Evolutionary conservation across 1,139 yeast species (phyloP), one percentile per base, ranked within the genome.

Genomic region (Lodderomyces elongisporus): DNA sequence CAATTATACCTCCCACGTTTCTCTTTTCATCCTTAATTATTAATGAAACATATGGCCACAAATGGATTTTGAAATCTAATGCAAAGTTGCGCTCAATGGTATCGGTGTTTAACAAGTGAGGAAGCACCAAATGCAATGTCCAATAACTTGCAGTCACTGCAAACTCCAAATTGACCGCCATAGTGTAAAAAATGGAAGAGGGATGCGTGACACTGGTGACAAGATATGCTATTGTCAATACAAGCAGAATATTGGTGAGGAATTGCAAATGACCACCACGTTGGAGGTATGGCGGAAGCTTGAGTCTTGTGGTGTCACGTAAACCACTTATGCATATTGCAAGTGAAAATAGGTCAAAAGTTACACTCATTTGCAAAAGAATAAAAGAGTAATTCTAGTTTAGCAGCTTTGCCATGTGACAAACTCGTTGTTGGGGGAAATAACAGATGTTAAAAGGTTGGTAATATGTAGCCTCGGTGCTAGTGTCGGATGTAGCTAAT

Each of bases 241-340:
- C 10, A 3, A 42, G 23, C 27, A 80, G 69, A 5, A 77, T 47
- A 47, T 77, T 78, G 9, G 87, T 79, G 28, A 79, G 58, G 50
- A 79, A 79, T 51, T 79, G 85, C 53, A 66, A 68, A 38, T 71
- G 79, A 2, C 85, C 85, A 0, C 76, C 85, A 13, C 56, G 51
- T 1, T 45, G 58, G 25, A 78, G 51, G 24, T 56, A 58, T 2
- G 56, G 59, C 1, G 85, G 84, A 12, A 41, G 30, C 15, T 29
- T 31, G 6, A 26, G 35, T n/a, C 23, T 18, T 12, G 38, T 21
- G 16, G 36, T 38, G 16, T 38, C 38, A 18, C 31, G 29, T 15
- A 42, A 27, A 17, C 44, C 45, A 27, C 36, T 38, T 9, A 25
- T 18, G 26, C 37, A 38, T 20, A 38, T 13, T 8, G 24, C 28